Percentiles rank a stretch among this genome's conserved stretches.
phyloP scores from a whole-genome alignment of 1,139 yeast species.

The Yamadazyma triangularis region DNA sequence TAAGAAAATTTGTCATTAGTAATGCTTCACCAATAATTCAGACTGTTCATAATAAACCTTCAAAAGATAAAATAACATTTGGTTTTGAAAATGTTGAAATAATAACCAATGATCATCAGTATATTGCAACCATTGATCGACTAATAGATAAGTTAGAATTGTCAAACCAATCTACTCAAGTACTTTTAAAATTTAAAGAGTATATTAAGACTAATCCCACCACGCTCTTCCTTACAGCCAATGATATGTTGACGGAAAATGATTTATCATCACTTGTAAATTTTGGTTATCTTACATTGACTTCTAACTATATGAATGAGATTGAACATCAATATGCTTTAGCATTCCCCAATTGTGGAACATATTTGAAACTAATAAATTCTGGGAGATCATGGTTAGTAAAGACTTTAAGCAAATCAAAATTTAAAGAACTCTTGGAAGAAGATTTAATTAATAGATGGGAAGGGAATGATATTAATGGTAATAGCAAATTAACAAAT shows the following conservation, averaged over 20 bases:
- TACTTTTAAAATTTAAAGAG: constrained; percentile 19
- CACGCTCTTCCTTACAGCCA: constrained; percentile 23
- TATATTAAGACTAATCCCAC: constrained; percentile 26
- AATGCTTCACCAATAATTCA: constrained; percentile 45
- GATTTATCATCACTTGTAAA: constrained; percentile 35
- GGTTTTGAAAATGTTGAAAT: constrained; percentile 45
- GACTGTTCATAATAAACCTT: constrained; percentile 29
- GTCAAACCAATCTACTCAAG: background rate
- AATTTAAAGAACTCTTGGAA: constrained; percentile 53
- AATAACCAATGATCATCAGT: constrained; percentile 23
- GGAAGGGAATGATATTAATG: constrained; percentile 33
- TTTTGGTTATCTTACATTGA: constrained; percentile 53
- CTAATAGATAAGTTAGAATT: constrained; percentile 1
- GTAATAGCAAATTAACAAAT: constrained; percentile 32
- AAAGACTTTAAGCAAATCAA: constrained; percentile 35
- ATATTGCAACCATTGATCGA: constrained; percentile 15
- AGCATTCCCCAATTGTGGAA: constrained; percentile 61
- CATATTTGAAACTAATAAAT: constrained; percentile 45
- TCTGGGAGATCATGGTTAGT: constrained; percentile 49
- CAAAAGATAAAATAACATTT: constrained; percentile 35
- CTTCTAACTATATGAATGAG: constrained; percentile 46
- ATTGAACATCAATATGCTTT: constrained; percentile 45
- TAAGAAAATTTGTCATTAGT: constrained; percentile 38
- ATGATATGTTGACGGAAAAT: constrained; percentile 20
- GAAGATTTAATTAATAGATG: constrained; percentile 44